Conservation (phyloP, 306 rosid genomes). For the Datisca glomerata region DNA sequence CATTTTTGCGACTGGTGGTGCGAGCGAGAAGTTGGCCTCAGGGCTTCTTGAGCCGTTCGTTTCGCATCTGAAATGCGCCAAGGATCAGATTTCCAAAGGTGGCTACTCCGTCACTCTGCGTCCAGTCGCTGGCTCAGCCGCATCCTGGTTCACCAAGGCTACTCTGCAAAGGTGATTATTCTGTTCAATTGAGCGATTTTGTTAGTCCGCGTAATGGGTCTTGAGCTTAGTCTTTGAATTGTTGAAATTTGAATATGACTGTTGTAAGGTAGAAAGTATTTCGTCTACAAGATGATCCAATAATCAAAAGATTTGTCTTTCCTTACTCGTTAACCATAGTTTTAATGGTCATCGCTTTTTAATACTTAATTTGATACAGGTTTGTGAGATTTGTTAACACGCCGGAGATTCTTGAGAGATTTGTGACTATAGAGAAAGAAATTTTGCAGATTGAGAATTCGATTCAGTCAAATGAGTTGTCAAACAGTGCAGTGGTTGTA, state of each 20-base stretch:
- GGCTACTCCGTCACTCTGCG: constrained; percentile 85
- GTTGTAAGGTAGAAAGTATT: no score
- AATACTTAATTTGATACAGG: constrained; percentile 30
- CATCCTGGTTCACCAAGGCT: constrained; percentile 95
- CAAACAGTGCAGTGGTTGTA: constrained; percentile 13
- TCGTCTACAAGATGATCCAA: neutral
- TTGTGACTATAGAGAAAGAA: constrained; percentile 88
- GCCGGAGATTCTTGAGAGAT: constrained; percentile 93
- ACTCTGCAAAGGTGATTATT: constrained; percentile 67
- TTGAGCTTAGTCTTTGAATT: neutral
- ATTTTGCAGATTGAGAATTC: constrained; percentile 87
- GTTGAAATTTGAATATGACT: neutral
- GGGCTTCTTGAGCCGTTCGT: constrained; percentile 88
- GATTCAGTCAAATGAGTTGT: constrained; percentile 44
- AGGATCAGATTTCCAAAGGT: constrained; percentile 97
- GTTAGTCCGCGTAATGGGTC: neutral
- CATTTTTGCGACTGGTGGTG: constrained; percentile 39
- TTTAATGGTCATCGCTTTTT: neutral
- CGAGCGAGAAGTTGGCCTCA: constrained; percentile 72
- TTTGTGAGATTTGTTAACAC: constrained; percentile 85
- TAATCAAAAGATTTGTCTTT: no score
- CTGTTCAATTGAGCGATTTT: neutral
- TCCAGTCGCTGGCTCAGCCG: constrained; percentile 28
- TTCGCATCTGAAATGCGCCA: constrained; percentile 60
- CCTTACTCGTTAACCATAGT: no score